These are phyloP conservation scores for Aspergillus cristatus DNA, from an alignment of 495 filamentous ascomycete genomes.

Conservation along the genomic window DNA sequence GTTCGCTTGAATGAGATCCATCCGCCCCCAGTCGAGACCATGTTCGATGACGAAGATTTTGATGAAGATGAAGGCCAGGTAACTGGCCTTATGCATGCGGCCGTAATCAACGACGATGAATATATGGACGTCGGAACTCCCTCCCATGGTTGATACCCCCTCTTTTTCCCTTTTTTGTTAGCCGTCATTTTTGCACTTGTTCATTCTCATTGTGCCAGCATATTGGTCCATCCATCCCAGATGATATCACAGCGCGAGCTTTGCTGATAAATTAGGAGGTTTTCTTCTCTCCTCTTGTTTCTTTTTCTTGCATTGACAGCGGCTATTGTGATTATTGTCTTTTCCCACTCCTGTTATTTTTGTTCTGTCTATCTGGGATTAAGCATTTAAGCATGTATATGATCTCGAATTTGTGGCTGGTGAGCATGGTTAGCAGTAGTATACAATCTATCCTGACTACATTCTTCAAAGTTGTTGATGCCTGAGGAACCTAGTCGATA, in stretches of 20 bases:
- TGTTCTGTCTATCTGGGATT: slow-evolving; percentile 13
- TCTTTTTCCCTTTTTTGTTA: slow-evolving; percentile 7
- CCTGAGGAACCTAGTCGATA: no score
- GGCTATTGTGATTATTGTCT: slow-evolving; percentile 15
- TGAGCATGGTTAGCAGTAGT: slow-evolving; percentile 1
- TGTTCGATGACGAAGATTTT: slow-evolving; percentile 49
- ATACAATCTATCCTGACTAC: no score
- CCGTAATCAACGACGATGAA: slow-evolving; percentile 43
- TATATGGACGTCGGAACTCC: slow-evolving; percentile 35
- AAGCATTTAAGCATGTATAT: slow-evolving; percentile 15
- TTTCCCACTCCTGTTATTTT: no score
- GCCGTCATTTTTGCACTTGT: slow-evolving; percentile 5
- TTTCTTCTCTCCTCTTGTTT: slow-evolving; percentile 11
- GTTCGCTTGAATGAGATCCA: slow-evolving; percentile 55
- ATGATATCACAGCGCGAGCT: slow-evolving; percentile 5
- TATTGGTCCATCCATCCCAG: not conserved
- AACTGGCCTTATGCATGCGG: slow-evolving; percentile 46
- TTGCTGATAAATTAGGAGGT: slow-evolving; percentile 22
- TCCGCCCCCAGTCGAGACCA: slow-evolving; percentile 28
- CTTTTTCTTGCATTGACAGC: slow-evolving; percentile 24
- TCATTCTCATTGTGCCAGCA: no score
- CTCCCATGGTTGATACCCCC: slow-evolving; percentile 34
- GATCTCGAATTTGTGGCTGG: slow-evolving; percentile 5
- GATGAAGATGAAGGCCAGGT: slow-evolving; percentile 46
- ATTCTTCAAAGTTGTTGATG: no score